Percentiles rank a stretch among this genome's conserved stretches.
phyloP scores from a whole-genome alignment of 257 asterid genomes.

The Solanum phureja region DNA sequence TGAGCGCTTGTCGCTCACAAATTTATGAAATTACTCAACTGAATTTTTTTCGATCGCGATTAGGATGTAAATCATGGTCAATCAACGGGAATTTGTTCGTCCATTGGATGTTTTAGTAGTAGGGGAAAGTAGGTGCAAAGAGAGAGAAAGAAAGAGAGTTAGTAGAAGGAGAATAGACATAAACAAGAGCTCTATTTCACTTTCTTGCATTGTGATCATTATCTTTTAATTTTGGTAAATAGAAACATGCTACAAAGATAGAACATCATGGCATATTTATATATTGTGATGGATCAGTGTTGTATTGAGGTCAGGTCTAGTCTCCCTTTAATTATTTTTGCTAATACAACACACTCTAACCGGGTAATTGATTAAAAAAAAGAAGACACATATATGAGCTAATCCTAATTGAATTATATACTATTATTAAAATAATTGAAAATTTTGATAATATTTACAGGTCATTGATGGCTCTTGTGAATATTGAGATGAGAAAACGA shows the following conservation, averaged over 20 bases:
- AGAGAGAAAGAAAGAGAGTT: neutral
- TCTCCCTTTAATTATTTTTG: too few relatives aligned
- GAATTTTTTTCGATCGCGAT: neutral
- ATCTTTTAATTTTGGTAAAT: neutral
- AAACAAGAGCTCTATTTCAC: conserved; percentile 19
- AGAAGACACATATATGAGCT: too few relatives aligned
- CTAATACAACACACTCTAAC: too few relatives aligned
- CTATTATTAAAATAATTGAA: too few relatives aligned
- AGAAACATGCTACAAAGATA: neutral
- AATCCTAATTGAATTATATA: neutral
- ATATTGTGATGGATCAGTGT: neutral
- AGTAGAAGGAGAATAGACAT: neutral
- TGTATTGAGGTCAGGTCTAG: too few relatives aligned
- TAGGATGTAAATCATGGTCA: neutral
- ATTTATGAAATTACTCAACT: neutral
- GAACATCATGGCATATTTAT: neutral
- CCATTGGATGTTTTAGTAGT: neutral
- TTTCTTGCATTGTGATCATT: neutral
- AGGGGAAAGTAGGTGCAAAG: neutral
- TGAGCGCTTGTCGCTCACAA: neutral
- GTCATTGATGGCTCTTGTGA: neutral
- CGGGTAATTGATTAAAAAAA: too few relatives aligned
- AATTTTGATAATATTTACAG: neutral
- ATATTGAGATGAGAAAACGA: neutral
- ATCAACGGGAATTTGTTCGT: neutral